These are phyloP conservation scores for Thuidium tamariscinum DNA, from an alignment of 225 moss, liverwort and hornwort species.

Conservation along the genomic window DNA sequence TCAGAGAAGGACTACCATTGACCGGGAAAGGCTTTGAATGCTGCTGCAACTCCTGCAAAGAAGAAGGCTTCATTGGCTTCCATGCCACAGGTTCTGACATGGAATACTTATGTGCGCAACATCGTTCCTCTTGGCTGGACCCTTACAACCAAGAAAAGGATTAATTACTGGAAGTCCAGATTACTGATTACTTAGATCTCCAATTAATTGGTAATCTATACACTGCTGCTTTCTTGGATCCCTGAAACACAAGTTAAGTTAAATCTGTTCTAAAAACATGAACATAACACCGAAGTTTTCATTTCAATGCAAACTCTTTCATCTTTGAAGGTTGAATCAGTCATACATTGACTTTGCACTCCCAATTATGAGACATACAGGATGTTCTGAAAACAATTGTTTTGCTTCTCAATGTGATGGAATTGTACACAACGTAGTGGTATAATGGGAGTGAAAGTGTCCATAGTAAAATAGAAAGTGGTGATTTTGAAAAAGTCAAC, in stretches of 20 bases:
- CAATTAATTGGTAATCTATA: neutral
- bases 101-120: neutral
- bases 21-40: conserved; percentile 5
- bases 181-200: neutral
- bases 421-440: neutral
- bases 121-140: neutral
- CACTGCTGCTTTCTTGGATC: neutral
- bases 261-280: neutral
- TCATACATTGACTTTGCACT: neutral
- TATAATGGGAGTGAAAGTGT: neutral
- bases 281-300: neutral
- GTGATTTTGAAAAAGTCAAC: too few species aligned
- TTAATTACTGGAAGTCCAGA: neutral
- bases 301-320: too few species aligned
- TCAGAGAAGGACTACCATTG: neutral
- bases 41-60: neutral
- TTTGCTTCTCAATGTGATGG: neutral
- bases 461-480: neutral
- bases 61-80: neutral
- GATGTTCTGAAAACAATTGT: neutral
- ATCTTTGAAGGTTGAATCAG: too few species aligned
- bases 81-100: neutral
- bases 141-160: neutral
- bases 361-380: neutral
- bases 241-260: neutral